Evolutionary conservation across 73 alveolate species (phyloP), one percentile per base, ranked within the genome.

Genomic region (Paraurostyla sp.): DNA sequence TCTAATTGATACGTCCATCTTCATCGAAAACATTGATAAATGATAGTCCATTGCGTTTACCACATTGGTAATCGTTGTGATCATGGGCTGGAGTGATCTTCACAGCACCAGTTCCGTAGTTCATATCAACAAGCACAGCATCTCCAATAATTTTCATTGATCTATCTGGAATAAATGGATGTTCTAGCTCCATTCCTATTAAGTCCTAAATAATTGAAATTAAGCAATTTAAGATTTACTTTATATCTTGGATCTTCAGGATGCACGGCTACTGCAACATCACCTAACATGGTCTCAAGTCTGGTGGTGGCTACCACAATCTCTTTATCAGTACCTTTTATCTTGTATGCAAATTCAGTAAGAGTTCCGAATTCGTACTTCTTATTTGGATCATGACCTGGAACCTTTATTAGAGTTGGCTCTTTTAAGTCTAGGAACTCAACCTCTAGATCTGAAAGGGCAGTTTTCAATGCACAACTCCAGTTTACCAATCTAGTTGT

Each of bases 81-180:
- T 98, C 99, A 91, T 98, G 99, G 40, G 99, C 99, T 0, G 99
- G 99, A 45, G 99, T 98, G 63, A 98, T 94, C 92, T 98, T 98
- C 80, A 98, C 99, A 13, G 99, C 99, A 36, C 99, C 99, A 20
- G 99, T 98, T 54, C 99, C 99, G 84, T 96, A 98, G 89, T 92
- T 80, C 98, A 95, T 98, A 91, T 98, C 99, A 54, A 98, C 99
- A 27, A 98, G 88, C 50, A 92, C 91, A 43, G 97, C 92, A 89
- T 95, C 99, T 25, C 98, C 98, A 38, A 95, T 87, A 25, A 97
- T 92, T 71, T 80, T 93, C 99, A 98, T 95, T 80, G 93, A 80
- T 87, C 99, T 97, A 62, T 98, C 98, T 29, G 97, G 96, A 92
- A 96, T 92, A 81, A 98, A 94, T 9, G 99, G 99, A 92, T 98